Base-by-base conservation (phyloP, 1,284 basidiomycete species). In the Ganoderma lingzhi region DNA sequence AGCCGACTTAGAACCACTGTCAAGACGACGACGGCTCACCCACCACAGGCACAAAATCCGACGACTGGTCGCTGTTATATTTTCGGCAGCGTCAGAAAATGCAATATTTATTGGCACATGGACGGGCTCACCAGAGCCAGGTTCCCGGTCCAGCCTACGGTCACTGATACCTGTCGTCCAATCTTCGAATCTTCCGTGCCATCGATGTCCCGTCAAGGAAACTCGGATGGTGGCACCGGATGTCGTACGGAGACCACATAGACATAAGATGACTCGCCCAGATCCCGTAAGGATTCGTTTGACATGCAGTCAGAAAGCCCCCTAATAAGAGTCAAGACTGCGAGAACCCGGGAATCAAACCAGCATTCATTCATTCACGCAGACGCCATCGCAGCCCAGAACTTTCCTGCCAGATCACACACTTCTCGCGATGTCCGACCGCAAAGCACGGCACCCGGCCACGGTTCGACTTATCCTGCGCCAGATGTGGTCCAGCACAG, bases 341-440 rank as follows among this genome's bases (percentile, higher is more conserved):
- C 53, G 53, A 55, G 53, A 5, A 28, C 28, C 53, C 53, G 53
- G 53, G 30, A 15, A 55, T 55, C 53, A 55, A 55, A 55, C 48
- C 48, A 23, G 48, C 48, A 51, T 51, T 23, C 28, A 51, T 51
- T 23, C 28, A 6, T 15, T 6, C 23, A 23, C 19, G 23, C n/a
- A 32, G 51, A 15, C 53, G 30, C 28, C 53, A 51, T 28, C 48
- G 48, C 48, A 28, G 48, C 6, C 23, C 9, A 51, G 48, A 51
- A 51, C 23, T 48, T 14, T 8, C 42, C 39, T 44, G 42, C 42
- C 42, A 44, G 42, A 15, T 23, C 23, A 23, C 23, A 23, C 23
- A 23, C 4, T 44, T 51, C 48, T 8, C n/a, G 48, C 48, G 48
- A 9, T 28, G 48, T 51, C 48, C 23, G 23, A 23, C 23, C 48